These are phyloP conservation scores for Phytophthora foliorum DNA, from an alignment of 352 stramenopile genomes.

Conservation along the genomic window DNA sequence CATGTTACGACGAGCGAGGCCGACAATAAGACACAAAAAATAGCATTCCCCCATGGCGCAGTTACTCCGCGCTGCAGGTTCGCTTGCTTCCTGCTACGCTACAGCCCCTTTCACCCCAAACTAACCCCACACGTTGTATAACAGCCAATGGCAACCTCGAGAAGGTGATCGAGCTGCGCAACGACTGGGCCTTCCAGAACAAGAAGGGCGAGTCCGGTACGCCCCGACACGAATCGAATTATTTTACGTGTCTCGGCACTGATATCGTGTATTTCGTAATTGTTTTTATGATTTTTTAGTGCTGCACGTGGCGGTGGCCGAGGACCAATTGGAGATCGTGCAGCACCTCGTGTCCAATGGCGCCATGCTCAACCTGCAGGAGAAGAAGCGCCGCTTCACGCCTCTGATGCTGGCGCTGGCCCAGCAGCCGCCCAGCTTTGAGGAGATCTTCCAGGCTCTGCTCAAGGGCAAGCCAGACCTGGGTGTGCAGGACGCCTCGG, in stretches of 20 bases:
- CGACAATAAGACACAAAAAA: too few relatives aligned
- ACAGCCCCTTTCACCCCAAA: not conserved
- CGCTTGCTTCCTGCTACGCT: not conserved
- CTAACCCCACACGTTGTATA: not conserved
- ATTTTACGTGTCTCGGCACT: too few relatives aligned
- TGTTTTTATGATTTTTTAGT: slow-evolving; percentile 36
- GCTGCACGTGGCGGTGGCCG: slow-evolving; percentile 76
- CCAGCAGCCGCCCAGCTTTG: slow-evolving; percentile 69
- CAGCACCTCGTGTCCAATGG: slow-evolving; percentile 76
- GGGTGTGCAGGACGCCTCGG: slow-evolving; percentile 64
- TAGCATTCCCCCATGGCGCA: too few relatives aligned
- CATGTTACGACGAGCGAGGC: too few relatives aligned
- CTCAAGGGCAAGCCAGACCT: slow-evolving; percentile 81
- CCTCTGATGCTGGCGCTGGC: slow-evolving; percentile 80
- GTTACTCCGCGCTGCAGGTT: slow-evolving; percentile 57
- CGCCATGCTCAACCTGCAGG: slow-evolving; percentile 73
- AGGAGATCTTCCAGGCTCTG: slow-evolving; percentile 72
- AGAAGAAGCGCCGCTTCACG: slow-evolving; percentile 84
- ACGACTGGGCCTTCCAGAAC: slow-evolving; percentile 80
- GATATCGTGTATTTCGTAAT: not conserved
- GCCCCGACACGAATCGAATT: not conserved
- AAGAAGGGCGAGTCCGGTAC: slow-evolving; percentile 86
- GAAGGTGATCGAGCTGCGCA: slow-evolving; percentile 73
- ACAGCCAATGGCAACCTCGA: slow-evolving; percentile 78
- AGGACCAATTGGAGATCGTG: slow-evolving; percentile 79